Evolutionary conservation across 495 filamentous ascomycete genomes (phyloP).

Genomic region (Bombardia bombarda): DNA sequence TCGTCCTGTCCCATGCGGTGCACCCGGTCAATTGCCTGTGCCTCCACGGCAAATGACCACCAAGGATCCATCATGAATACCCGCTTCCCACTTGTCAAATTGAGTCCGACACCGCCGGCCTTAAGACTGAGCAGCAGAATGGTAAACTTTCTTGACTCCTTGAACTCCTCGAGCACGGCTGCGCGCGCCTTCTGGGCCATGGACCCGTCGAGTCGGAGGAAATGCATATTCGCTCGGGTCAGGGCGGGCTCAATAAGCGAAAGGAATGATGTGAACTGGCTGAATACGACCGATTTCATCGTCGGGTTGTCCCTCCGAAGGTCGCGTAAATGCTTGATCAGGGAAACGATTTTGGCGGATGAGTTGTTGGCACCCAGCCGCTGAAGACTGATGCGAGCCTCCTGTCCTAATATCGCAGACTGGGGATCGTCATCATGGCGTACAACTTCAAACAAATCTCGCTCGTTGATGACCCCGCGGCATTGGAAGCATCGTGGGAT

Average conservation of each 20-base stretch:
- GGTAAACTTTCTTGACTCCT: slow-evolving; percentile 36
- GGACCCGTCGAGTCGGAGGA: slow-evolving; percentile 82
- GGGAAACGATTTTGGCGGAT: slow-evolving; percentile 77
- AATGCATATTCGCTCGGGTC: slow-evolving; percentile 57
- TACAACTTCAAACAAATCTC: slow-evolving; percentile 88
- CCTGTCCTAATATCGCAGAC: slow-evolving; percentile 29
- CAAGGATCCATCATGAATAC: slow-evolving; percentile 99
- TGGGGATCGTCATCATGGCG: slow-evolving; percentile 38
- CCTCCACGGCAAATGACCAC: slow-evolving; percentile 97
- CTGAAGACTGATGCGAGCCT: slow-evolving; percentile 68
- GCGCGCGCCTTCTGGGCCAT: slow-evolving; percentile 82
- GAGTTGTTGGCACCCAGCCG: slow-evolving; percentile 64
- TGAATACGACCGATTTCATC: slow-evolving; percentile 91
- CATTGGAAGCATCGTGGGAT: slow-evolving; percentile 82
- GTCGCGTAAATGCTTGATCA: slow-evolving; percentile 64
- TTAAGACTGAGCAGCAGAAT: slow-evolving; percentile 79
- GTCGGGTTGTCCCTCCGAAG: slow-evolving; percentile 51
- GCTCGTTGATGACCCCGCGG: slow-evolving; percentile 63
- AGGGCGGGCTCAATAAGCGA: slow-evolving; percentile 81
- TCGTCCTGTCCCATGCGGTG: slow-evolving; percentile 93
- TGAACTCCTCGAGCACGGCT: slow-evolving; percentile 65
- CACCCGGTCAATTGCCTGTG: slow-evolving; percentile 97
- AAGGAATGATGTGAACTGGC: slow-evolving; percentile 94
- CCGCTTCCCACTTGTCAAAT: slow-evolving; percentile 76
- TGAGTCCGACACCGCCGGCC: slow-evolving; percentile 89